Conservation (phyloP, 2,329 filamentous ascomycete species). For the Neoarthrinium moseri region DNA sequence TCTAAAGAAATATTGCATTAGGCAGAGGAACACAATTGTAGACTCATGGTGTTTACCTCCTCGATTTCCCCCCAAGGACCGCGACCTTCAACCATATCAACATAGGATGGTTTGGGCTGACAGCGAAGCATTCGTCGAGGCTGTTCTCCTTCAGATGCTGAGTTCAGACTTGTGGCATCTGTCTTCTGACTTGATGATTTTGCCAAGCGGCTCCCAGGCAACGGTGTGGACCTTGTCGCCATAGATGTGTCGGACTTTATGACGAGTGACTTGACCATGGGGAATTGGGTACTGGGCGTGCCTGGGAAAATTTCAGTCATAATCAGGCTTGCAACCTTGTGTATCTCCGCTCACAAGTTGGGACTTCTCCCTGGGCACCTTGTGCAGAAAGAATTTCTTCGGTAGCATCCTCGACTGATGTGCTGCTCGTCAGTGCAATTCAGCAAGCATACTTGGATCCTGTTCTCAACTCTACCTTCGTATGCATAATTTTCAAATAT, state of each 20-base stretch:
- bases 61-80: slow-evolving; percentile 16
- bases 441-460: too few species aligned
- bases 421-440: neutral
- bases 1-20: neutral
- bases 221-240: too few species aligned
- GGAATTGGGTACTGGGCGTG: neutral
- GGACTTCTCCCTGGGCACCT: neutral
- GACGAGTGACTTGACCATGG: neutral
- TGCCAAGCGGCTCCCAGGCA: too few species aligned
- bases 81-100: slow-evolving; percentile 24
- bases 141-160: slow-evolving; percentile 13
- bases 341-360: neutral
- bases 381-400: neutral
- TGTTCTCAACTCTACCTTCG: slow-evolving; percentile 16
- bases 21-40: neutral
- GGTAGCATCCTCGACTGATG: slow-evolving; percentile 3
- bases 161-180: slow-evolving; percentile 13
- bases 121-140: slow-evolving; percentile 21
- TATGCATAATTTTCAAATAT: slow-evolving; percentile 28
- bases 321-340: neutral
- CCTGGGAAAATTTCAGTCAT: neutral
- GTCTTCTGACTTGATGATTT: slow-evolving; percentile 13
- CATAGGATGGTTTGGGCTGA: slow-evolving; percentile 24
- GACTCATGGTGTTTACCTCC: neutral
- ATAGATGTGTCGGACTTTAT: too few species aligned